Evolutionary conservation across 2,329 filamentous ascomycete genomes (phyloP), one percentile per base, ranked within the genome.

Genomic region (Dactylonectria macrodidyma): DNA sequence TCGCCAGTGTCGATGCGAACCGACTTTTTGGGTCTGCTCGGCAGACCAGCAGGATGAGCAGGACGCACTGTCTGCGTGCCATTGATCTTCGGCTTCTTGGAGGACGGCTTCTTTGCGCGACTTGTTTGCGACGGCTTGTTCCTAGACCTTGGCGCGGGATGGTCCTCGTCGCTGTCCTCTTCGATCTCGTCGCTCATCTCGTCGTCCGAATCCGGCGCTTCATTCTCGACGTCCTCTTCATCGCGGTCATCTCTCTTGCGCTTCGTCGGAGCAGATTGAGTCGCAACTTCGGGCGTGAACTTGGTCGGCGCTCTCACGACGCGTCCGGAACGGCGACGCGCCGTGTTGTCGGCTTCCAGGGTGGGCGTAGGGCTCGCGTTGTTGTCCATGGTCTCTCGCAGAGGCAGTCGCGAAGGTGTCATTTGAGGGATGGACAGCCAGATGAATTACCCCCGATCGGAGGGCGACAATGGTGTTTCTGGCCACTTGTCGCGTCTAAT

Each of bases 241-340:
- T 83, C 84, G 48, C 85, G 78, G 5, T 85, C 84, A 60, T 78
- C 82, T 70, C 87, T 85, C 81, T 92, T 91, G 79, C 90, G 87
- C 81, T 91, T 91, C 57, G 84, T 77, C 48, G 83, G 82, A 52
- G 81, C 74, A 61, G 82, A 76, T 72, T 84, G 82, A 54, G 72
- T 72, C 48, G 78, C 65, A 61, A 76, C 67, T 68, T 90, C 86
- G 62, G 88, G 86, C 65, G 83, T 83, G 80, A 89, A 91, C 78
- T 91, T 91, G 77, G 86, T 79, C 52, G 89, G 89, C 41, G 84
- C 84, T 77, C 84, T 88, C 69, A 89, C 85, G 83, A 90, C 89
- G 88, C 90, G 90, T 89, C 90, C 89, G 44, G 91, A 93, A 72
- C 90, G 89, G 80, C 91, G 90, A 85, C 87, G 87, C 81, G 86